phyloP scores from a whole-genome alignment of 345 rosid species.

The Dovyalis caffra region DNA sequence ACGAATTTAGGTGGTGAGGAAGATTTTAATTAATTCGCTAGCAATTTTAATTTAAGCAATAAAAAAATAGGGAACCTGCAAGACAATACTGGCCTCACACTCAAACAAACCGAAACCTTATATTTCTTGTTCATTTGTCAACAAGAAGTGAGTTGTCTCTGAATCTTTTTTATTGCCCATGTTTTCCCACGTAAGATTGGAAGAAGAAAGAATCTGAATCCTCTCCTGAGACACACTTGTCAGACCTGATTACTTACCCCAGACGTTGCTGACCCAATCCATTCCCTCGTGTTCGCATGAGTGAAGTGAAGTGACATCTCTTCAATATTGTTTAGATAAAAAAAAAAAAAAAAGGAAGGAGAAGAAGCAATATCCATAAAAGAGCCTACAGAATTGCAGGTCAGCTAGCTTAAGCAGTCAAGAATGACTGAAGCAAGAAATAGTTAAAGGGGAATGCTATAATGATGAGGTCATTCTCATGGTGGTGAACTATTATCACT shows the following conservation, averaged over 20 bases:
- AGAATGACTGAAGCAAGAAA: background rate
- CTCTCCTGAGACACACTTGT: slow-evolving; percentile 6
- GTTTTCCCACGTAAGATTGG: slow-evolving; percentile 2
- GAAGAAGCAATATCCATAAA: background rate
- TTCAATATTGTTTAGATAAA: background rate
- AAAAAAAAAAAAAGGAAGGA: background rate
- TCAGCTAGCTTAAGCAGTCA: background rate
- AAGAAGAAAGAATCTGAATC: slow-evolving; percentile 28
- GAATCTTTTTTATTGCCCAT: background rate
- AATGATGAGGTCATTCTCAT: background rate
- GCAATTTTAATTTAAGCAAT: no score
- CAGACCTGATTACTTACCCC: slow-evolving; percentile 34
- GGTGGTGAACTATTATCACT: background rate
- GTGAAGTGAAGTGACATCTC: background rate
- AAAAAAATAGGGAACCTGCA: no score
- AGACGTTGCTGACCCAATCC: slow-evolving; percentile 34
- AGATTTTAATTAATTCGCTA: no score
- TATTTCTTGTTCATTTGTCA: background rate
- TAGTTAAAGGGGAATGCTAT: background rate
- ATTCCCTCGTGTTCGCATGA: slow-evolving; percentile 9
- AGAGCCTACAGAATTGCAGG: background rate
- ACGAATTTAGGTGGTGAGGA: no score
- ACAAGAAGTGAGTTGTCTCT: background rate
- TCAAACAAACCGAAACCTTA: background rate
- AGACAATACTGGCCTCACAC: background rate